Conservation (phyloP, 345 rosid species). For the Murraya paniculata region DNA sequence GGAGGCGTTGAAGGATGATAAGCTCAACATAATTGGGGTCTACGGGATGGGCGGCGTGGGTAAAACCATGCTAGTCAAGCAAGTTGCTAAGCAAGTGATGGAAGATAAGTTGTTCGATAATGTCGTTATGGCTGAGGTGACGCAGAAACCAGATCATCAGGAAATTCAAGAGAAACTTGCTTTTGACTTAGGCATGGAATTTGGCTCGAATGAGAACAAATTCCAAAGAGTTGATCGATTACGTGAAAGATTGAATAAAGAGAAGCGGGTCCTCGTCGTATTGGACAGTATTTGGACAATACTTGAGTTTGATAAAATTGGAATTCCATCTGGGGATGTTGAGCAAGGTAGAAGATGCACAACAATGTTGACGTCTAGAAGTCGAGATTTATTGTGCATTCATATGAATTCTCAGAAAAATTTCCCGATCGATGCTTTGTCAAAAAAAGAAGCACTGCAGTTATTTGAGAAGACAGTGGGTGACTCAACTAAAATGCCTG, state of each 20-base stretch:
- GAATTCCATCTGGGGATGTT: not conserved
- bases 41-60: conserved; percentile 15
- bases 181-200: not conserved
- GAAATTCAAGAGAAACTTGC: conserved; percentile 11
- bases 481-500: too few relatives aligned
- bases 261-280: not conserved
- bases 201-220: not conserved
- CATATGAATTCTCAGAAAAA: conserved; percentile 12
- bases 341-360: conserved; percentile 13
- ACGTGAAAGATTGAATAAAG: not conserved
- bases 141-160: not conserved
- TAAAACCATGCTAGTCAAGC: conserved; percentile 15
- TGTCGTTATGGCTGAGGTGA: conserved; percentile 2
- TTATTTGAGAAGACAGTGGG: not conserved
- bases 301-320: not conserved
- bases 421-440: not conserved
- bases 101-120: not conserved
- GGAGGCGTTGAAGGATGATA: not conserved
- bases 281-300: not conserved
- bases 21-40: conserved; percentile 12
- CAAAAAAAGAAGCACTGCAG: not conserved
- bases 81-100: not conserved
- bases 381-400: not conserved
- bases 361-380: conserved; percentile 24
- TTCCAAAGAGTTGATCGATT: not conserved